A percentile compares a stretch with the other conserved stretches of the same genome.
phyloP scores from a whole-genome alignment of 345 rosid species.

The Geranium brycei region DNA sequence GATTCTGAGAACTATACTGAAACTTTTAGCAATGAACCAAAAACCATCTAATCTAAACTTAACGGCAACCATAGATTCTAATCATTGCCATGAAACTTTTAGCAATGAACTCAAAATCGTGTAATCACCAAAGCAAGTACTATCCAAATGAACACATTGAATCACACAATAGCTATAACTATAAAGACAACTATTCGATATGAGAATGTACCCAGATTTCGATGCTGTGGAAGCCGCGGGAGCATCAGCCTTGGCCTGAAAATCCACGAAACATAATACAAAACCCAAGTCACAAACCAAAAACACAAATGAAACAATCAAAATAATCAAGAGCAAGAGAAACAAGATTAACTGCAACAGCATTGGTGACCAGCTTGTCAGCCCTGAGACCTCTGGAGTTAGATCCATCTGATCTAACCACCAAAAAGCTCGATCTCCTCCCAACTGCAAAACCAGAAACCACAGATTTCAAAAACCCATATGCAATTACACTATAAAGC shows the following conservation, averaged over 20 bases:
- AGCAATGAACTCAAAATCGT: too few species aligned
- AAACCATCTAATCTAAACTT: too few species aligned
- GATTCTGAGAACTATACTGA: too few species aligned
- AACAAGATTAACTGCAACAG: slow-evolving; percentile 49
- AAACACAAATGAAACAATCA: too few species aligned
- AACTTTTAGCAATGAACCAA: too few species aligned
- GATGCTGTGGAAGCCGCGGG: slow-evolving; percentile 42
- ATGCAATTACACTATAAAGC: not conserved
- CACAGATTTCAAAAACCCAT: not conserved
- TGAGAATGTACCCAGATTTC: slow-evolving; percentile 49
- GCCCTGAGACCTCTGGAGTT: slow-evolving; percentile 21
- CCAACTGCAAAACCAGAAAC: not conserved
- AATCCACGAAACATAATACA: not conserved
- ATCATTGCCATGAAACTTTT: too few species aligned
- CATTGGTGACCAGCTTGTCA: slow-evolving; percentile 46
- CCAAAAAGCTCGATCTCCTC: not conserved
- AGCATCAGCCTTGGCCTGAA: slow-evolving; percentile 48
- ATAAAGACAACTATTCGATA: not conserved
- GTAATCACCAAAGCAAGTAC: too few species aligned
- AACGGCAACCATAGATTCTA: too few species aligned
- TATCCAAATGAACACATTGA: too few species aligned
- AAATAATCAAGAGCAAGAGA: not conserved
- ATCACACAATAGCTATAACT: not conserved
- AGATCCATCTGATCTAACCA: not conserved
- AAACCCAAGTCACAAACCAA: too few species aligned